Base-by-base conservation (phyloP, 1,284 basidiomycete genomes). In the Ceratobasidium sp. region DNA sequence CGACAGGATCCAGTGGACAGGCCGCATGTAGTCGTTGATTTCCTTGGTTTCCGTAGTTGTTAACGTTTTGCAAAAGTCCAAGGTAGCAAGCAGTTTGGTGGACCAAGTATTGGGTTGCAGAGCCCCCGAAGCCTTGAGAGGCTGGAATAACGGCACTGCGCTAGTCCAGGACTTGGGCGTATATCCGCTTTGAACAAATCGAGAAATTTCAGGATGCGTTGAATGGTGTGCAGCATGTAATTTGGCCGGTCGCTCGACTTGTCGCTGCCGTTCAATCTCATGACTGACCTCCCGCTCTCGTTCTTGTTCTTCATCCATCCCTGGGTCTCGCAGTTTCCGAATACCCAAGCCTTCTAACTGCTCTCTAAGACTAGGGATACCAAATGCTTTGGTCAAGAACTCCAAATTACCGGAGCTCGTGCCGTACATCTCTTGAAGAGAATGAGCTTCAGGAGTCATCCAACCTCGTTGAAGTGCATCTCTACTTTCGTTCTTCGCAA, bases 231-330 rank as follows among this genome's bases (percentile, higher is more conserved):
- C 71, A n/a, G 71, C n/a, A 8, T 50, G 6, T 5, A 32, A 30
- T 52, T 58, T 73, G 14, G 62, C 3, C 32, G 73, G 73, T 26
- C 61, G 53, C 30, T 74, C 21, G 9, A 74, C 21, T 26, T 70
- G 53, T 21, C 28, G 62, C 57, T 74, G 50, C 1, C 32, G 45
- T 41, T 74, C 73, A 14, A 73, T 21, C 43, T 74, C 73, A 14
- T 45, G 48, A 18, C 16, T 45, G 9, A 50, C 45, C 8, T 73
- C 75, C 1, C 85, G 78, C 73, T 87, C 85, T 21, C 83, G 78
- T 62, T 86, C 85, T 72, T 86, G 85, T 72, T 86, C 85, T 74
- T 86, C 84, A 3, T 81, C 81, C 72, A 83, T 75, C 14, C 73
- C 67, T 0, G 75, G 46, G 36, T 78, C 75, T 1, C 64, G 34